phyloP scores from a whole-genome alignment of 1,284 basidiomycete species.

The Tausonia pullulans region DNA sequence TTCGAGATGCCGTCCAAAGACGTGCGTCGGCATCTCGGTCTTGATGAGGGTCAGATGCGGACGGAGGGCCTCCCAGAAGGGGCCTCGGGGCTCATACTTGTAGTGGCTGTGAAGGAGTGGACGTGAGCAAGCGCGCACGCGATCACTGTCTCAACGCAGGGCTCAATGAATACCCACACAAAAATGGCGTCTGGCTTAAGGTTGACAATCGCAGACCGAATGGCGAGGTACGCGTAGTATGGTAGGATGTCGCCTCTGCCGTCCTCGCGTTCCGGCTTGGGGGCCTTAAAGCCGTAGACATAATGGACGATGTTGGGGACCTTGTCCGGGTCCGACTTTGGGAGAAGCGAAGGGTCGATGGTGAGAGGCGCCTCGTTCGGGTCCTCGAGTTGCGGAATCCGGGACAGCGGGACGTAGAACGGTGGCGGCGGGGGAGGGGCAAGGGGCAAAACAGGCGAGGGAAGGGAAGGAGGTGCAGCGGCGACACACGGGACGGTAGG shows the following conservation, averaged over 20 bases:
- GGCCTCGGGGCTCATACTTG: slow-evolving; percentile 31
- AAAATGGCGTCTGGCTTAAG: slow-evolving; percentile 29
- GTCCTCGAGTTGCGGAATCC: no score
- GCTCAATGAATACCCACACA: slow-evolving; percentile 6
- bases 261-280: slow-evolving; percentile 18
- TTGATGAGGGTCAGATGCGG: slow-evolving; percentile 31
- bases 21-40: slow-evolving; percentile 25
- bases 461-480: no score
- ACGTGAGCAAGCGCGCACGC: background rate
- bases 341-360: no score
- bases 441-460: no score
- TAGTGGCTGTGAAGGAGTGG: slow-evolving; percentile 29
- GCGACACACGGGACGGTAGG: no score
- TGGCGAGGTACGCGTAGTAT: slow-evolving; percentile 38
- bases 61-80: slow-evolving; percentile 33
- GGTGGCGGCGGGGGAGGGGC: no score
- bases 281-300: slow-evolving; percentile 28
- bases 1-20: slow-evolving; percentile 27
- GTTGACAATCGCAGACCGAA: slow-evolving; percentile 36
- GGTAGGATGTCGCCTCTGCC: slow-evolving; percentile 29
- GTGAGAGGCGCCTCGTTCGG: no score
- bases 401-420: no score
- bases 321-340: background rate
- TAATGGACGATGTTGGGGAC: slow-evolving; percentile 35
- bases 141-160: background rate